Evolutionary conservation across 2,329 filamentous ascomycete species (phyloP), one percentile per base, ranked within the genome.

Genomic region (Botrytis tulipae): DNA sequence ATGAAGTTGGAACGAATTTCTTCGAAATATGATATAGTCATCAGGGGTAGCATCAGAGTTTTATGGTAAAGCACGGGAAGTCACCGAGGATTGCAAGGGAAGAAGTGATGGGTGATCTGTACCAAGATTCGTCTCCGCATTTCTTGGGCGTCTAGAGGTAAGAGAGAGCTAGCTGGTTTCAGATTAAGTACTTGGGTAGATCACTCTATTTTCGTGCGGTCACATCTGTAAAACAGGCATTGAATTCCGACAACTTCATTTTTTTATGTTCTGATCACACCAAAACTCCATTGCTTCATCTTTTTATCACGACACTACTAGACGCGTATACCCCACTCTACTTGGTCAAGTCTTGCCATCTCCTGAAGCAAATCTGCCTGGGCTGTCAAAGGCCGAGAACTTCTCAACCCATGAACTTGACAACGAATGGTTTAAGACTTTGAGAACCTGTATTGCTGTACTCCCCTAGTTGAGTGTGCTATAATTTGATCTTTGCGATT

Each of bases 81-180:
- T 57, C 54, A 48, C 46, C 54, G 22, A 46, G 32, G 57, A 61
- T 44, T 22, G 40, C 42, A 70, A 44, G 25, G 54, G 32, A 37
- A 16, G 44, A 35, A 32, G 48, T n/a, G n/a, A 70, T 40, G 37
- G 40, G 29, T 37, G 68, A 70, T 62, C 68, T 69, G 32, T 57
- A 69, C 66, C 66, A 59, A 70, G 35, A 71, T 63, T 54, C 32
- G 46, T n/a, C 51, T 70, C 32, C 35, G 22, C 54, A 62, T 61
- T 61, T 71, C 32, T 25, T 61, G 42, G 35, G 69, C 69, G 69
- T 48, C 35, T 71, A 65, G 22, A 51, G 46, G 57, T 18, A 25
- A 54, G 29, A 54, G 12, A 54, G 29, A 54, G 12, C 69, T 71
- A 65, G 69, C 69, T 65, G 22, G 37, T 63, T 54, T 32, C 22